phyloP scores from a whole-genome alignment of 768 basidiomycete genomes.

The Lentinus brumalis region DNA sequence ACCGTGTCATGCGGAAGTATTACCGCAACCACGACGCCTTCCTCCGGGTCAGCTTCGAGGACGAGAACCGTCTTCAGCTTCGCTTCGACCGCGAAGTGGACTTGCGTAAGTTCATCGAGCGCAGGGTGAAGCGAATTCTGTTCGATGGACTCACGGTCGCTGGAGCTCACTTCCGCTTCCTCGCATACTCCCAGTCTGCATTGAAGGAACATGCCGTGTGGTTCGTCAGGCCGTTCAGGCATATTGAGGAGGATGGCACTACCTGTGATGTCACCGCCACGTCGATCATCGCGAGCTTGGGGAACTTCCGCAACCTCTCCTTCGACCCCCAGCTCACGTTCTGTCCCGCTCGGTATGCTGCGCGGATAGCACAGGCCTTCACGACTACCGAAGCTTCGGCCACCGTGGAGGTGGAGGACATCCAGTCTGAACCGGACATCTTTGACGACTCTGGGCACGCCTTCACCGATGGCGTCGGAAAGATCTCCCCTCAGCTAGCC shows the following conservation, averaged over 20 bases:
- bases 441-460: slow-evolving; percentile 36
- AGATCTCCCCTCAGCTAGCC: slow-evolving; percentile 57
- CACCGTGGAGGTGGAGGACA: slow-evolving; percentile 31
- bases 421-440: slow-evolving; percentile 49
- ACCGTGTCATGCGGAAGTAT: slow-evolving; percentile 60
- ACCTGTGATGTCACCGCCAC: slow-evolving; percentile 31
- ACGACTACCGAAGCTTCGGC: slow-evolving; percentile 69
- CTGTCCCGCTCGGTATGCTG: slow-evolving; percentile 71
- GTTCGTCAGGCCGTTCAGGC: slow-evolving; percentile 62
- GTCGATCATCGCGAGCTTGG: slow-evolving; percentile 55
- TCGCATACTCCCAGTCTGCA: slow-evolving; percentile 76
- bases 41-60: slow-evolving; percentile 61
- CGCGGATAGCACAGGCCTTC: slow-evolving; percentile 72
- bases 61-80: slow-evolving; percentile 55
- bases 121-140: slow-evolving; percentile 48
- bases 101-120: slow-evolving; percentile 47
- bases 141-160: slow-evolving; percentile 52
- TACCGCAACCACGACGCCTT: slow-evolving; percentile 53
- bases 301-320: slow-evolving; percentile 49
- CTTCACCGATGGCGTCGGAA: slow-evolving; percentile 76
- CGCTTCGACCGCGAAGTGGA: slow-evolving; percentile 60
- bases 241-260: slow-evolving; percentile 20
- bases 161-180: slow-evolving; percentile 56
- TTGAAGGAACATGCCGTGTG: slow-evolving; percentile 57
- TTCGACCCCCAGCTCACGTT: slow-evolving; percentile 49